Evolutionary conservation across 208 protist species (phyloP).

Genomic region (Leishmania mexicana): DNA sequence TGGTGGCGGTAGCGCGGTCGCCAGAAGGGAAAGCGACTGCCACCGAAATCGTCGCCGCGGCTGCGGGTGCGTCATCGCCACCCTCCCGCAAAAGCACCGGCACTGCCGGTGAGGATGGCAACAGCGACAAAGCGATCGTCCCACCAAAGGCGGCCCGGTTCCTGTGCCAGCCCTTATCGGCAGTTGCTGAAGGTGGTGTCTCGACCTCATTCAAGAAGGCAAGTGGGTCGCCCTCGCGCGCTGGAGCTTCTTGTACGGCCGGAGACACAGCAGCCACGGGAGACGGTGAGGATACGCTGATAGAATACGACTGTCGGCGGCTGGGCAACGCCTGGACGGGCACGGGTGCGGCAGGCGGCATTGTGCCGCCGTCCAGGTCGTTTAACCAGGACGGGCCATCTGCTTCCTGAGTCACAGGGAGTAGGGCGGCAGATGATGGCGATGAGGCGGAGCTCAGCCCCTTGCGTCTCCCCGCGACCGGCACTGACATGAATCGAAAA

Average conservation of each 20-base stretch:
- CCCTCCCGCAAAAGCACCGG: constrained; percentile 18
- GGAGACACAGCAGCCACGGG: neutral
- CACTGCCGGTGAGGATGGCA: neutral
- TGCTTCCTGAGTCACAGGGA: neutral
- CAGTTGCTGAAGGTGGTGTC: neutral
- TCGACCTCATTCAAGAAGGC: constrained; percentile 1
- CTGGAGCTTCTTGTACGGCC: neutral
- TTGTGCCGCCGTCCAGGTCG: neutral
- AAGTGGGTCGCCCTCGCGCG: neutral
- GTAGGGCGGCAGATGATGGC: neutral
- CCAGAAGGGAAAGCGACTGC: neutral
- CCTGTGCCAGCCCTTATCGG: neutral
- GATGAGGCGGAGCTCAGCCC: constrained; percentile 4
- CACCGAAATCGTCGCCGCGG: neutral
- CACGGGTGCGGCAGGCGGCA: neutral
- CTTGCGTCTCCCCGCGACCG: constrained; percentile 29
- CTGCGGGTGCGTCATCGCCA: neutral
- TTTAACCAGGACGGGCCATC: constrained; percentile 22
- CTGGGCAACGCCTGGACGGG: neutral
- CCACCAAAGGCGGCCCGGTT: neutral
- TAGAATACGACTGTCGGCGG: neutral
- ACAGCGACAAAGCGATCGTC: neutral
- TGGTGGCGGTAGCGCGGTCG: neutral
- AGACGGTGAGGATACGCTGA: neutral
- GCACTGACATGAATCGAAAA: constrained; percentile 16